A percentile compares a stretch with the other conserved stretches of the same genome.
These are phyloP conservation scores for Anaeromyces robustus DNA, from an alignment of 192 early-diverging fungal genomes.

Conservation along the genomic window DNA sequence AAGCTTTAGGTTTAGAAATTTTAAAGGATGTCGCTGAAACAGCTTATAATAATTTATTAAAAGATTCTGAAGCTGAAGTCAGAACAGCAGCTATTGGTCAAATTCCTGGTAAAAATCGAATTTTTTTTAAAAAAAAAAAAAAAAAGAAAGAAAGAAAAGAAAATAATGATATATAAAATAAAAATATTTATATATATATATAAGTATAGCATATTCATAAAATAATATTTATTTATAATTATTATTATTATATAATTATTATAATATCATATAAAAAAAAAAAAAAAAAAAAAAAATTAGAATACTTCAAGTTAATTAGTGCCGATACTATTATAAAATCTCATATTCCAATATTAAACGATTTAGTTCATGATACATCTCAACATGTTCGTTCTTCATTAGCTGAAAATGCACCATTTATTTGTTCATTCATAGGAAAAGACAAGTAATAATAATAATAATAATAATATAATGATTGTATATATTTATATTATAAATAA, in stretches of 20 bases:
- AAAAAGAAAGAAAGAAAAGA: constrained; percentile 1
- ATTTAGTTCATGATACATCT: constrained; percentile 83
- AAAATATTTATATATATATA: too few species aligned
- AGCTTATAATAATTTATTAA: constrained; percentile 74
- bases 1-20: constrained; percentile 61
- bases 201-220: too few species aligned
- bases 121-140: not conserved
- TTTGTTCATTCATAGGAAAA: constrained; percentile 90
- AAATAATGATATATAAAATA: too few species aligned
- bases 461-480: not conserved
- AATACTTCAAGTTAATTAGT: constrained; percentile 57
- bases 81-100: constrained; percentile 90
- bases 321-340: constrained; percentile 59
- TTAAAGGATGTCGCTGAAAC: constrained; percentile 69
- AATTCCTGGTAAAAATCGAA: constrained; percentile 66
- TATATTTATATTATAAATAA: not conserved
- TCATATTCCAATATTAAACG: constrained; percentile 78
- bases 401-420: constrained; percentile 86
- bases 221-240: too few species aligned
- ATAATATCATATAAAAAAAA: too few species aligned
- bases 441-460: constrained; percentile 44
- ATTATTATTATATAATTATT: too few species aligned
- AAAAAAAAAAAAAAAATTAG: constrained; percentile 10
- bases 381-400: constrained; percentile 91
- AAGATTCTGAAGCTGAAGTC: constrained; percentile 96